A percentile compares a stretch with the other conserved stretches of the same genome.
These are phyloP conservation scores for Tetracladium setigerum DNA, from an alignment of 495 filamentous ascomycete genomes.

Conservation along the genomic window DNA sequence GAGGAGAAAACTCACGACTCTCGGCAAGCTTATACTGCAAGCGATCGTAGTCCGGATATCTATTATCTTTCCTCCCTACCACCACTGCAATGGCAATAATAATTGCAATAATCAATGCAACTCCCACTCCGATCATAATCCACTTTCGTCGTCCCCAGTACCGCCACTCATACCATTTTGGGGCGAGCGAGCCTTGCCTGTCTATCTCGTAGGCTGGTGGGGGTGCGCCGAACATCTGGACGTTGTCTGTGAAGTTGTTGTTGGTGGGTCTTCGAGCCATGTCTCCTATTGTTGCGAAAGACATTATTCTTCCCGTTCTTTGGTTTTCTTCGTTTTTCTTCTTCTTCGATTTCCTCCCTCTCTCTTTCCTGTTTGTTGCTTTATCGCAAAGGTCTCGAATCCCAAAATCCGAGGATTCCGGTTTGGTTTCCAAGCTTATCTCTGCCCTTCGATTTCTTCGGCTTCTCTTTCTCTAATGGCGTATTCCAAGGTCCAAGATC, in stretches of 20 bases:
- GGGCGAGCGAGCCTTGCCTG: conserved; percentile 3
- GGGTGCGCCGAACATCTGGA: background rate
- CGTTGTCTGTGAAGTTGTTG: background rate
- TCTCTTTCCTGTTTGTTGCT: too few species aligned
- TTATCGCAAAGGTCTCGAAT: too few species aligned
- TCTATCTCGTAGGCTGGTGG: conserved; percentile 15
- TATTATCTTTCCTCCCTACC: conserved; percentile 34
- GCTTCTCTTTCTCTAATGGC: too few species aligned
- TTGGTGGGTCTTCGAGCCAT: background rate
- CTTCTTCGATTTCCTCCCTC: too few species aligned
- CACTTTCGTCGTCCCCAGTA: conserved; percentile 41
- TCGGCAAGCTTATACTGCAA: conserved; percentile 44
- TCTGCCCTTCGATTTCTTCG: too few species aligned
- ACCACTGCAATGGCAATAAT: conserved; percentile 48
- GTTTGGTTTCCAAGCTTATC: too few species aligned
- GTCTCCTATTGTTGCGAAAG: conserved; percentile 4
- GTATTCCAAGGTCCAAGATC: too few species aligned
- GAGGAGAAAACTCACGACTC: conserved; percentile 26
- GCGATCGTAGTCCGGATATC: conserved; percentile 45
- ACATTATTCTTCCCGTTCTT: conserved; percentile 7
- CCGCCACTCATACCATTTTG: conserved; percentile 41
- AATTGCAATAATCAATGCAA: conserved; percentile 37
- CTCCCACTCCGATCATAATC: conserved; percentile 26
- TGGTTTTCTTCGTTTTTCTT: too few species aligned
- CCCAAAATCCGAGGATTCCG: too few species aligned